Conservation (phyloP, 2,329 filamentous ascomycete species). For the Chalaropsis thielavioides region DNA sequence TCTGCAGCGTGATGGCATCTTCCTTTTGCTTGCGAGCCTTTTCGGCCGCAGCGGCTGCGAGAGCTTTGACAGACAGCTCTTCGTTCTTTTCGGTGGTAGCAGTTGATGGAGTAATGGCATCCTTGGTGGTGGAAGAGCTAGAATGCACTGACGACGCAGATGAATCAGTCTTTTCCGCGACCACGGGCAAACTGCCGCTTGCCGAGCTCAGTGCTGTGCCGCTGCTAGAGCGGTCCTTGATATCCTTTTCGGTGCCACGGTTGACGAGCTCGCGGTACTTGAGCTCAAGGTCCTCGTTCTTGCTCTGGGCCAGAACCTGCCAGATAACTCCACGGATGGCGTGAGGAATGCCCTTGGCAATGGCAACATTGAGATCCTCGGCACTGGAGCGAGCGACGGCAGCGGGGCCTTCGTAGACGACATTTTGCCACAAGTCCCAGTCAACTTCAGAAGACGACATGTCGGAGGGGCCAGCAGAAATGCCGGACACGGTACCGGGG, state of each 20-base stretch:
- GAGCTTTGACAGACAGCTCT: slow-evolving; percentile 50
- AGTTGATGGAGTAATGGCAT: slow-evolving; percentile 32
- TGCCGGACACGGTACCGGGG: slow-evolving; percentile 73
- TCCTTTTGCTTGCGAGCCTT: slow-evolving; percentile 68
- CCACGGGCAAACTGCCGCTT: slow-evolving; percentile 41
- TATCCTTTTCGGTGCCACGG: slow-evolving; percentile 67
- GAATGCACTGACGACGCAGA: slow-evolving; percentile 79
- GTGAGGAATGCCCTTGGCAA: slow-evolving; percentile 83
- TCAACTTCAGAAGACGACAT: slow-evolving; percentile 67
- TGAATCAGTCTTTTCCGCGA: slow-evolving; percentile 55
- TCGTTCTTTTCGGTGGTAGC: slow-evolving; percentile 37
- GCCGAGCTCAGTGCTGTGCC: slow-evolving; percentile 37
- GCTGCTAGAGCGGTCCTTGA: slow-evolving; percentile 43
- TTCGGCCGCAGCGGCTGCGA: slow-evolving; percentile 49
- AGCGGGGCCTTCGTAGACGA: slow-evolving; percentile 86
- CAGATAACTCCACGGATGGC: slow-evolving; percentile 97
- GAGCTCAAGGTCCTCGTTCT: slow-evolving; percentile 75
- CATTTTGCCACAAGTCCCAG: slow-evolving; percentile 94
- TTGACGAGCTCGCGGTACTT: slow-evolving; percentile 72
- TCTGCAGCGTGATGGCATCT: slow-evolving; percentile 57
- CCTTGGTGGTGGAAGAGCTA: slow-evolving; percentile 54
- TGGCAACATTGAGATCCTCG: slow-evolving; percentile 78
- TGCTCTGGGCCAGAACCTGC: slow-evolving; percentile 93
- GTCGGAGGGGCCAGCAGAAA: slow-evolving; percentile 59
- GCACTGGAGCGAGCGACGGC: slow-evolving; percentile 77